These are phyloP conservation scores for Eucommia ulmoides DNA, from an alignment of 257 asterid species.

Conservation along the genomic window DNA sequence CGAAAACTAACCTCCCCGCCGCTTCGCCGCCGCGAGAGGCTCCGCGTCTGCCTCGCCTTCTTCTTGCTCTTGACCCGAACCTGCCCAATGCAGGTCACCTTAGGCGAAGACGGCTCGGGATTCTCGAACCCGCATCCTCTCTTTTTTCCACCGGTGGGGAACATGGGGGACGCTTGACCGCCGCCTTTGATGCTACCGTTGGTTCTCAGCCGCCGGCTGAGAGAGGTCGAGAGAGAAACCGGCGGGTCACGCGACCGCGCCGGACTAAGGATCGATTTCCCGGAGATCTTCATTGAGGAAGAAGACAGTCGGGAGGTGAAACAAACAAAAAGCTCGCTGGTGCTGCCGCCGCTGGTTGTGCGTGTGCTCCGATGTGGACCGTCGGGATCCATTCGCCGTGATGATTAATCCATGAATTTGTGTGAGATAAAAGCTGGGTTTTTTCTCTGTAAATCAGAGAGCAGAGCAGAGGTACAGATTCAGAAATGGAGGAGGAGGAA, in stretches of 20 bases:
- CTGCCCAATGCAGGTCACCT: conserved; percentile 94
- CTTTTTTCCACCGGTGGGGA: conserved; percentile 36
- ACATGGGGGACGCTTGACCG: conserved; percentile 55
- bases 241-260: conserved; percentile 44
- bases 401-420: background rate
- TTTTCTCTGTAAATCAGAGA: background rate
- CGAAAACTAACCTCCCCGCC: conserved; percentile 65
- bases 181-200: conserved; percentile 76
- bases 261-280: conserved; percentile 40
- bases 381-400: conserved; percentile 24
- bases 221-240: conserved; percentile 50
- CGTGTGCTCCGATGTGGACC: conserved; percentile 50
- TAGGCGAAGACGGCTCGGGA: conserved; percentile 93
- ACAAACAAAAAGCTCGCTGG: conserved; percentile 60
- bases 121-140: conserved; percentile 63
- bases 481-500: background rate
- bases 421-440: background rate
- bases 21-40: conserved; percentile 47
- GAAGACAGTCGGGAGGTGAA: conserved; percentile 51
- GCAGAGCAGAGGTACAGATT: background rate
- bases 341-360: too few species aligned
- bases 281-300: conserved; percentile 28
- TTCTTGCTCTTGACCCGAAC: conserved; percentile 88
- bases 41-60: conserved; percentile 47
- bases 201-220: conserved; percentile 64